Conservation (phyloP, 2,329 filamentous ascomycete genomes). For the Neofusicoccum cordaticola region DNA sequence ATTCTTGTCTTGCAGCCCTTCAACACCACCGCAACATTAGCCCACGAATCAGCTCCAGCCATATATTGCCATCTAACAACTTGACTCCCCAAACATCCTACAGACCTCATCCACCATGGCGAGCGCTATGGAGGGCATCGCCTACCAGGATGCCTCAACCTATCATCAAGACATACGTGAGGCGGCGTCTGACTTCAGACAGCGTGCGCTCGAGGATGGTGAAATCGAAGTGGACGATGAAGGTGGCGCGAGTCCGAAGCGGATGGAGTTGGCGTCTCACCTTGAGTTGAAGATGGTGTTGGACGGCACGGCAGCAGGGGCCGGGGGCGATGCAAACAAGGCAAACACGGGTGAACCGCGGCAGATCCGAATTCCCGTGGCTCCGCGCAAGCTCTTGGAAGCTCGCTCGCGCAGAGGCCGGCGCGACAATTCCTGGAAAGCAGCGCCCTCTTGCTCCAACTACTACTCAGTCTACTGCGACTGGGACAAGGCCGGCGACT, state of each 20-base stretch:
- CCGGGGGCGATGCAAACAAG: not conserved
- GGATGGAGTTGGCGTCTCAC: constrained; percentile 4
- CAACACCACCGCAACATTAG: not conserved
- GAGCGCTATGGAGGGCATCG: constrained; percentile 12
- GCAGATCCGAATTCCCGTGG: constrained; percentile 7
- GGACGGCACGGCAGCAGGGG: not conserved
- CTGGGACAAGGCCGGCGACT: constrained; percentile 9
- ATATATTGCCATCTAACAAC: not conserved
- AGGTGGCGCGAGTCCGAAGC: not conserved
- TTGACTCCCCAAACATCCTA: not conserved
- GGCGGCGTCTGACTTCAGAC: not conserved
- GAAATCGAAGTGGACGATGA: not conserved
- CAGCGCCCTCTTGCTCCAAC: not conserved
- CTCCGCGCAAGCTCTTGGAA: constrained; percentile 15
- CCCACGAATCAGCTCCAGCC: not conserved
- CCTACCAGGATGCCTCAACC: constrained; percentile 9
- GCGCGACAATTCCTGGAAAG: not conserved
- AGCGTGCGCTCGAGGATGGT: not conserved
- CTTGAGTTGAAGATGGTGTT: constrained; percentile 13
- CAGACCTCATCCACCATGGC: not conserved
- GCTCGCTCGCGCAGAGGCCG: not conserved
- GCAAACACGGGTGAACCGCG: not conserved
- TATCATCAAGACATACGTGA: constrained; percentile 17
- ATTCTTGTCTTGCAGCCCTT: not conserved
- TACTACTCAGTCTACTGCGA: constrained; percentile 1